These are phyloP conservation scores for Fusarium gaditjirri DNA, from an alignment of 2,329 filamentous ascomycete species.

Conservation along the genomic window DNA sequence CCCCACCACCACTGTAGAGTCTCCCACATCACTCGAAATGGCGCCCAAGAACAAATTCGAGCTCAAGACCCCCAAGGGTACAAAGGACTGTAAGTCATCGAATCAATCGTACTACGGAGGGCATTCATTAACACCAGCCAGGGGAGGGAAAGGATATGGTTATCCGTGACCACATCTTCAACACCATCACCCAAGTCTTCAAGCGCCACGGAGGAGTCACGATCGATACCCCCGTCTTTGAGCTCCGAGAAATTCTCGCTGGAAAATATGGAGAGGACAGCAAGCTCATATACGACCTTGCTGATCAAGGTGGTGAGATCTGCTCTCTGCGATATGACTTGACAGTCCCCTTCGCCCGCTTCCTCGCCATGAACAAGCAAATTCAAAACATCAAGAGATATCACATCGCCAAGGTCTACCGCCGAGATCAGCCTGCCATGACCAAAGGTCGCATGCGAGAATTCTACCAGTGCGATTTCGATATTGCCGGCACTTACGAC, in stretches of 20 bases:
- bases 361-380: constrained; percentile 88
- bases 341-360: constrained; percentile 90
- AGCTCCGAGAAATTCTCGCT: constrained; percentile 85
- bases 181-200: constrained; percentile 80
- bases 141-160: constrained; percentile 81
- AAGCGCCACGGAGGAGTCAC: constrained; percentile 84
- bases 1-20: constrained; percentile 38
- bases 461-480: constrained; percentile 98
- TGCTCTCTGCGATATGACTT: constrained; percentile 84
- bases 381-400: constrained; percentile 91
- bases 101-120: background rate
- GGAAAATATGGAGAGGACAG: constrained; percentile 94
- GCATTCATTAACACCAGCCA: constrained; percentile 20
- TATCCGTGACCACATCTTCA: constrained; percentile 83
- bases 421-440: constrained; percentile 67
- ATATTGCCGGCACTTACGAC: constrained; percentile 89
- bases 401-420: constrained; percentile 88
- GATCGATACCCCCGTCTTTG: constrained; percentile 86
- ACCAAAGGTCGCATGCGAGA: constrained; percentile 93
- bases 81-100: constrained; percentile 74
- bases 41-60: constrained; percentile 48
- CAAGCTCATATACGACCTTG: constrained; percentile 89
- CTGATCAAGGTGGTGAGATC: constrained; percentile 84
- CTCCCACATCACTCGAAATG: constrained; percentile 40
- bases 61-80: constrained; percentile 91